Base-by-base conservation (phyloP, 2,329 filamentous ascomycete species). In the Fusarium pininemorale region DNA sequence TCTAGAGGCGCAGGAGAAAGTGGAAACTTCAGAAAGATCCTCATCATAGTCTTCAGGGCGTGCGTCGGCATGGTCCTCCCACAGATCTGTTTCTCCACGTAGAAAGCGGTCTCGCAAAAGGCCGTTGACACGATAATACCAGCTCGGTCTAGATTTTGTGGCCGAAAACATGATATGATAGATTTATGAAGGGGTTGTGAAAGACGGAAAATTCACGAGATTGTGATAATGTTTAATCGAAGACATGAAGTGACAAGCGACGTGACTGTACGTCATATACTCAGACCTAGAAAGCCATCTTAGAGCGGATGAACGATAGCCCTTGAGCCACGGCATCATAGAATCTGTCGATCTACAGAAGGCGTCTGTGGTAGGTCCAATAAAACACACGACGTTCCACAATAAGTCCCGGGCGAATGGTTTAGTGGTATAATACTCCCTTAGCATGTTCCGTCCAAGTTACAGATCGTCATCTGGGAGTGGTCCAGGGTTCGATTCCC, bases 391-490 rank as follows among this genome's bases (percentile, higher is more conserved):
- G 7, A 16, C 3, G 15, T 30, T 30, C 24, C 51, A 39, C 26
- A 55, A 41, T 14, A 30, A 35, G 39, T 37, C 10, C n/a, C 18
- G 55, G 55, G 39, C 55, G 55, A 57, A 57, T 57, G 55, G 39
- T 57, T 57, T 57, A 57, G 54, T 57, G 54, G 54, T 57, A 57
- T 57, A 57, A 57, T 57, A 57, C 54, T 57, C 39, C 54, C 54
- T 57, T 57, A 47, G 54, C 54, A 56, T 45, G 28, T 57, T 57
- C 30, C 39, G 54, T 45, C 54, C 54, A 26, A 54, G 32, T 16
- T 26, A 56, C 22, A 35, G 39, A 45, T 45, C 16, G 22, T 44
- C 28, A 32, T 57, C 54, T 57, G 54, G 54, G 54, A 57, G 54
- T 57, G 55, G 35, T 54, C 51, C 51, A 38, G 51, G 51, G 51